Evolutionary conservation across 1,139 yeast species (phyloP).

Genomic region (Suhomyces guaymorum): DNA sequence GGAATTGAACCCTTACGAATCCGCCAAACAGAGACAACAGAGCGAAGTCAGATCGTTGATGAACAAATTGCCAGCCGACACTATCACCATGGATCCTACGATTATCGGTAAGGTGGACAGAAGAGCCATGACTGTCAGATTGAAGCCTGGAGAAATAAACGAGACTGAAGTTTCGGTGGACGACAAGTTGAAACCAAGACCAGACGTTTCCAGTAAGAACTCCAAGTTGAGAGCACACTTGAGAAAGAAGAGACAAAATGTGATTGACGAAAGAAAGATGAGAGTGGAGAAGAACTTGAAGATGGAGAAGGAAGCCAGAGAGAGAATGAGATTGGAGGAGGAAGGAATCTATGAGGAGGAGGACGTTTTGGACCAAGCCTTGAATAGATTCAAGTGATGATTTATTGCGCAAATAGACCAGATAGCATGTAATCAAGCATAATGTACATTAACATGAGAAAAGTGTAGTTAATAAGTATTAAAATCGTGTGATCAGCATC

Average conservation of each 20-base stretch:
- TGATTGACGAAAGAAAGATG: slow-evolving; percentile 82
- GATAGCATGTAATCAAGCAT: slow-evolving; percentile 4
- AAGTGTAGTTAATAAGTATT: too few species aligned
- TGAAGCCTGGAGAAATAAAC: slow-evolving; percentile 60
- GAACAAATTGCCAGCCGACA: slow-evolving; percentile 89
- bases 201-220: slow-evolving; percentile 74
- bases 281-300: slow-evolving; percentile 77
- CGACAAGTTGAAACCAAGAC: slow-evolving; percentile 46
- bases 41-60: slow-evolving; percentile 82
- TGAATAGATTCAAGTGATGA: slow-evolving; percentile 52
- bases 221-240: slow-evolving; percentile 78
- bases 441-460: slow-evolving; percentile 5
- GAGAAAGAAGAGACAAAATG: slow-evolving; percentile 83
- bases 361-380: slow-evolving; percentile 56
- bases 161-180: slow-evolving; percentile 41
- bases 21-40: slow-evolving; percentile 92
- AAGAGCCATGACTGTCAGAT: slow-evolving; percentile 61
- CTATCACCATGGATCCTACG: slow-evolving; percentile 88
- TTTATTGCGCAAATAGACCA: too few species aligned
- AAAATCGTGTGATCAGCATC: too few species aligned
- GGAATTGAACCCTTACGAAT: slow-evolving; percentile 90
- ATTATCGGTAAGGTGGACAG: slow-evolving; percentile 83
- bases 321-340: slow-evolving; percentile 47
- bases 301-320: slow-evolving; percentile 73
- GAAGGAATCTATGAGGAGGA: slow-evolving; percentile 55